Conservation (phyloP, 768 basidiomycete genomes). For the Lentinus brumalis region DNA sequence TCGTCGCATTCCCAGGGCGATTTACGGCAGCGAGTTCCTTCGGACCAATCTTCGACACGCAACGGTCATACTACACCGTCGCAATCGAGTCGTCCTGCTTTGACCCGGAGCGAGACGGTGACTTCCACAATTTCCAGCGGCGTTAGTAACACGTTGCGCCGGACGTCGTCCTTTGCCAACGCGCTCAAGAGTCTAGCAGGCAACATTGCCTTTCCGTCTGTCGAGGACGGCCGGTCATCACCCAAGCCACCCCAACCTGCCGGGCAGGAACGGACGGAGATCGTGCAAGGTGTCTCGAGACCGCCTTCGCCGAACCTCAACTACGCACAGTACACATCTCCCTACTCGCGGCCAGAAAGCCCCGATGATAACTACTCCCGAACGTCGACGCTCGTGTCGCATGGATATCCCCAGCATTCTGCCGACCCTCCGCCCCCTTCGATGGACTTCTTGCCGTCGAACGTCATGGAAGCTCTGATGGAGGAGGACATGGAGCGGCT, state of each 20-base stretch:
- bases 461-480: conserved; percentile 87
- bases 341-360: conserved; percentile 60
- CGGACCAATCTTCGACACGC: conserved; percentile 53
- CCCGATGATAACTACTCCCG: conserved; percentile 10
- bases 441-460: conserved; percentile 65
- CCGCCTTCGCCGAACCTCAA: conserved; percentile 82
- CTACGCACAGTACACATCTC: conserved; percentile 73
- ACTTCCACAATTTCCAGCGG: conserved; percentile 60
- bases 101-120: conserved; percentile 62
- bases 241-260: conserved; percentile 29
- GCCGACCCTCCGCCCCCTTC: conserved; percentile 33
- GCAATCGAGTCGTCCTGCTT: conserved; percentile 50
- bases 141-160: conserved; percentile 67
- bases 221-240: conserved; percentile 53
- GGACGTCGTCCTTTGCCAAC: conserved; percentile 82
- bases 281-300: conserved; percentile 49
- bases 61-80: conserved; percentile 44
- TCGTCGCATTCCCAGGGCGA: conserved; percentile 25
- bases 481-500: conserved; percentile 95
- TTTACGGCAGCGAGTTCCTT: conserved; percentile 46
- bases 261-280: conserved; percentile 30
- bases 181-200: conserved; percentile 71
- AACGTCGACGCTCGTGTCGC: neutral
- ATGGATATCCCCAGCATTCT: conserved; percentile 9
- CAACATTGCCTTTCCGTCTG: conserved; percentile 67